Percentiles rank a stretch among this genome's conserved stretches.
Evolutionary conservation across 2,329 filamentous ascomycete genomes (phyloP).

Genomic region (Talaromyces sp.): DNA sequence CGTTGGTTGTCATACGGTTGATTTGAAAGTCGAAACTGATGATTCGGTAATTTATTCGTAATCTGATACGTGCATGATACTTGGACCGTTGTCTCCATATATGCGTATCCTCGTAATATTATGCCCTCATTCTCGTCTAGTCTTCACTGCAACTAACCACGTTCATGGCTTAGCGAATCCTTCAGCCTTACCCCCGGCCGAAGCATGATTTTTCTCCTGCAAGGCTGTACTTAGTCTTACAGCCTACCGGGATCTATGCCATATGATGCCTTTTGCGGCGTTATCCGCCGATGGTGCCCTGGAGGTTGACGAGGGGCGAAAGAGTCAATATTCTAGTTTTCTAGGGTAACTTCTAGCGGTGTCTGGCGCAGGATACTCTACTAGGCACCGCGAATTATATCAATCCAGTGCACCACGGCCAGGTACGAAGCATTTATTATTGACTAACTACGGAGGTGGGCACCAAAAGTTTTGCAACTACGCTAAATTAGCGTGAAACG

Average conservation of each 20-base stretch:
- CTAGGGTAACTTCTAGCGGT: not conserved
- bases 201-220: not conserved
- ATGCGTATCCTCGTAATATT: not conserved
- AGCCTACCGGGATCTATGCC: not conserved
- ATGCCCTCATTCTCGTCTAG: not conserved
- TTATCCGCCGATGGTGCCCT: not conserved
- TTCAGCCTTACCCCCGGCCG: not conserved
- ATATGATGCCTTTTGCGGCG: not conserved
- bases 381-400: not conserved
- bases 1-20: not conserved
- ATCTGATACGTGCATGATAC: not conserved
- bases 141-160: not conserved
- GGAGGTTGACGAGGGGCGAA: not conserved
- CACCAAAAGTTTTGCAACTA: too few relatives aligned
- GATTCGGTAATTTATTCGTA: not conserved
- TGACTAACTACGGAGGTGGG: too few relatives aligned
- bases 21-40: not conserved
- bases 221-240: not conserved
- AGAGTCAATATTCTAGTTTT: not conserved
- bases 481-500: too few relatives aligned
- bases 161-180: not conserved
- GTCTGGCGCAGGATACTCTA: not conserved
- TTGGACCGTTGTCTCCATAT: not conserved
- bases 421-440: not conserved
- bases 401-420: not conserved